Conservation (phyloP, 2,329 filamentous ascomycete species). For the Colletotrichum sublineola region DNA sequence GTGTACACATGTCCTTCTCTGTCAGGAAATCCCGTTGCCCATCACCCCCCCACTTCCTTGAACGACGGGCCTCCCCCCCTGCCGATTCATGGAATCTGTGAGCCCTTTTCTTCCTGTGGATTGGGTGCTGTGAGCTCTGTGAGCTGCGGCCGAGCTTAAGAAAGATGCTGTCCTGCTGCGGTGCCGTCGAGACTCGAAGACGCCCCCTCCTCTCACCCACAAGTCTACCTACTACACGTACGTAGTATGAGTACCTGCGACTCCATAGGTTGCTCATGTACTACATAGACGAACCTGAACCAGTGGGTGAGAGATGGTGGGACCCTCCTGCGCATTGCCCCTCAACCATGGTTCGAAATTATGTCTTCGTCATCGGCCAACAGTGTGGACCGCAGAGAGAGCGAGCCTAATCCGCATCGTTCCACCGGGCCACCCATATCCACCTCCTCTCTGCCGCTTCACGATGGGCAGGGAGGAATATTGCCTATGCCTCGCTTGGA, state of each 20-base stretch:
- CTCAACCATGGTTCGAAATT: neutral
- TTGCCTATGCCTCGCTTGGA: neutral
- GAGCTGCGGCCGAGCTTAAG: neutral
- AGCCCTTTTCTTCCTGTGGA: neutral
- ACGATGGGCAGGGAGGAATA: neutral
- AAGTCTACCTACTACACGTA: too few relatives aligned
- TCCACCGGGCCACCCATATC: neutral
- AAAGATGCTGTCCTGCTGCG: too few relatives aligned
- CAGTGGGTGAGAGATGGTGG: neutral
- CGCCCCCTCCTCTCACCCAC: neutral
- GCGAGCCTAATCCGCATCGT: conserved; percentile 2
- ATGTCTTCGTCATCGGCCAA: conserved; percentile 23
- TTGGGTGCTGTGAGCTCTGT: neutral
- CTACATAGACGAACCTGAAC: neutral
- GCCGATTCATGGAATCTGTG: neutral
- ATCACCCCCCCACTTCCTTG: conserved; percentile 11
- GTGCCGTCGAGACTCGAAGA: too few relatives aligned
- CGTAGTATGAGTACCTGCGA: too few relatives aligned
- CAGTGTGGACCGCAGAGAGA: neutral
- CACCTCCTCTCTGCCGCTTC: neutral
- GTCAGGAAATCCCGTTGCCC: conserved; percentile 24
- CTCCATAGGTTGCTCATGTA: neutral
- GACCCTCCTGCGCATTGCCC: neutral
- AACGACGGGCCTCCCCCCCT: neutral
- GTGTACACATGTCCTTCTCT: conserved; percentile 2